Base-by-base conservation (phyloP, 371 early-diverging fungal genomes). In the Apophysomyces trapeziformis region DNA sequence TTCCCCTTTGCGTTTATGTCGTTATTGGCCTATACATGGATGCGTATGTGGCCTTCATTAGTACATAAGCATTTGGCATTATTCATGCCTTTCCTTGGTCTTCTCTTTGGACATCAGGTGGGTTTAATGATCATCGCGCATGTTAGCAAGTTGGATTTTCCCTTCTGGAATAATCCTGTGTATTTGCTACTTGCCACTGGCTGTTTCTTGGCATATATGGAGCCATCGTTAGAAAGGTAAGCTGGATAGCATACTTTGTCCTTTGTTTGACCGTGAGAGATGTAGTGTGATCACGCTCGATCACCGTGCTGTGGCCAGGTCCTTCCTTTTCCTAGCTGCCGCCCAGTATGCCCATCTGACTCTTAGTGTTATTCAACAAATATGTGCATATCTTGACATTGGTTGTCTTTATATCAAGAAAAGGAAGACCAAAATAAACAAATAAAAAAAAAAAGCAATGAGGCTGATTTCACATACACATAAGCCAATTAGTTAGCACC, bases 51-150 rank as follows among this genome's bases (percentile, higher is more conserved):
- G 67, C 92, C 94, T 38, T 68, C 72, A 8, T 72, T 95, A 38
- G 84, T 90, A 7, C 54, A 67, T 64, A 76, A 86, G 65, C 89
- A 93, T 72, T 65, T 91, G 63, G 83, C 92, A 4, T 75, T 86
- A 7, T 92, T 93, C 71, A 78, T 88, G 39, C 66, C 88, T 35
- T 87, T 91, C 61, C 70, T 87, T 38, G 94, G 94, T 2, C 79
- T 93, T 36, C 84, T 90, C 36, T 95, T 96, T 76, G 95, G 93
- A 57, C 90, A 93, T 72, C 91, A 91, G 57, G 94, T 94, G 57
- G 90, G 92, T 26, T 75, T 85, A 43, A 94, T 96, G 79, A 94
- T 96, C 65, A 85, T 92, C 5, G 90, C 93, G 16, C 96, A 96
- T 72, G 95, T 96, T 12, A 87, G 93, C 7, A 89, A 93, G 41